These are phyloP conservation scores for Metschnikowia kofuensis DNA, from an alignment of 805 yeast species.

Conservation along the genomic window DNA sequence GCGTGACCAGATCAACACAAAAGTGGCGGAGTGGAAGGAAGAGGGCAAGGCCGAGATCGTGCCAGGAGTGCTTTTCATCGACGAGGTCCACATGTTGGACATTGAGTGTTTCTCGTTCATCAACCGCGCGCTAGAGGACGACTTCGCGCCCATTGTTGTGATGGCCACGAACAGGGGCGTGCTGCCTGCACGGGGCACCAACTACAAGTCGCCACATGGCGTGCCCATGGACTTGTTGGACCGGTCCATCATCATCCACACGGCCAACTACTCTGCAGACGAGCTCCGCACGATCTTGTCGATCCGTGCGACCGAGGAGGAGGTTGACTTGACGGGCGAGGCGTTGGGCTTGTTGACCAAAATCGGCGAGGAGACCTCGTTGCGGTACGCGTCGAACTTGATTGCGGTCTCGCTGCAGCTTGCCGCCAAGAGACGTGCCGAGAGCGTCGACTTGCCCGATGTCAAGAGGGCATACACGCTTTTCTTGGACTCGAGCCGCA, in stretches of 20 bases:
- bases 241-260: conserved; percentile 88
- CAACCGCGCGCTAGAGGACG: conserved; percentile 95
- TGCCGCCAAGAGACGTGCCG: conserved; percentile 74
- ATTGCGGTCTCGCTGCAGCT: conserved; percentile 87
- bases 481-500: conserved; percentile 85
- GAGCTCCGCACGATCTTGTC: conserved; percentile 84
- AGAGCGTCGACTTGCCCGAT: conserved; percentile 71
- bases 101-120: conserved; percentile 93
- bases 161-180: conserved; percentile 97
- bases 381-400: conserved; percentile 89
- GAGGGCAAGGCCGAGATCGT: conserved; percentile 98
- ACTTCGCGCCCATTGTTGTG: conserved; percentile 93
- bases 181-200: conserved; percentile 90
- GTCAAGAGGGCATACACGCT: conserved; percentile 82
- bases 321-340: conserved; percentile 75
- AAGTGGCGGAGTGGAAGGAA: conserved; percentile 97
- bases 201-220: conserved; percentile 96
- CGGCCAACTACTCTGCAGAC: conserved; percentile 69
- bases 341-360: conserved; percentile 86
- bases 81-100: conserved; percentile 98
- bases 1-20: conserved; percentile 92
- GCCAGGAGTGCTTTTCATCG: conserved; percentile 96
- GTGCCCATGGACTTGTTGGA: conserved; percentile 92
- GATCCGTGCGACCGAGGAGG: conserved; percentile 93
- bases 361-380: conserved; percentile 84